Conservation (phyloP, 148 eudicot genomes). For the Rhododendron ovatum region DNA sequence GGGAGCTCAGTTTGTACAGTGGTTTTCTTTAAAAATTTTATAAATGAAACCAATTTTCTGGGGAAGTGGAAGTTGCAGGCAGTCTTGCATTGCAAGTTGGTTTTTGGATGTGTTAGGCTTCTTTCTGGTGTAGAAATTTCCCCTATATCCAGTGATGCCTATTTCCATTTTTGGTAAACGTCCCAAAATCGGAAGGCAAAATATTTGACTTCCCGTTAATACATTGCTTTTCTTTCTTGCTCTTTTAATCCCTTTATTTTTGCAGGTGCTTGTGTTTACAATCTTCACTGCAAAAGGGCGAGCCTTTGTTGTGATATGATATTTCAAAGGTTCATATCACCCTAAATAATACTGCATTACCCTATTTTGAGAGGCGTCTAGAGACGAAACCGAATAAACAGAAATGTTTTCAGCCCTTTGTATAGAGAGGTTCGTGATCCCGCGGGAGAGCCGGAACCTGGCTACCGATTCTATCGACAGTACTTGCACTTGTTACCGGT, state of each 20-base stretch:
- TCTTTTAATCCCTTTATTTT: too few relatives aligned
- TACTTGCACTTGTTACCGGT: neutral
- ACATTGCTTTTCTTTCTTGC: neutral
- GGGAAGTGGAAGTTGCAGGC: conserved; percentile 3
- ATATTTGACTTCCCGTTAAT: neutral
- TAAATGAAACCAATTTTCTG: neutral
- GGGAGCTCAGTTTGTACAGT: neutral
- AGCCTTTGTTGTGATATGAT: too few relatives aligned
- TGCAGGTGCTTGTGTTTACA: too few relatives aligned
- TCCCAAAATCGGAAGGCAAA: neutral
- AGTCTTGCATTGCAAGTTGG: neutral
- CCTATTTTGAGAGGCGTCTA: too few relatives aligned
- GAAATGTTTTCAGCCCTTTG: too few relatives aligned
- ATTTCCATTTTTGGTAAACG: neutral
- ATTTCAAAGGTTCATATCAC: too few relatives aligned
- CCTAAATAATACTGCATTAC: too few relatives aligned
- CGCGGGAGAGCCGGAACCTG: neutral
- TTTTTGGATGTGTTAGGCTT: conserved; percentile 5
- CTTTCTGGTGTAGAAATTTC: neutral
- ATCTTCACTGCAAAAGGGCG: too few relatives aligned
- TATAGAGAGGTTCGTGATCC: too few relatives aligned
- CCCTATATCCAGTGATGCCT: neutral
- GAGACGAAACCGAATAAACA: too few relatives aligned
- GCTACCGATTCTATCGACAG: neutral
- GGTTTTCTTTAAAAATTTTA: neutral